phyloP scores from a whole-genome alignment of 257 asterid genomes.

The Cynanchum wilfordii region DNA sequence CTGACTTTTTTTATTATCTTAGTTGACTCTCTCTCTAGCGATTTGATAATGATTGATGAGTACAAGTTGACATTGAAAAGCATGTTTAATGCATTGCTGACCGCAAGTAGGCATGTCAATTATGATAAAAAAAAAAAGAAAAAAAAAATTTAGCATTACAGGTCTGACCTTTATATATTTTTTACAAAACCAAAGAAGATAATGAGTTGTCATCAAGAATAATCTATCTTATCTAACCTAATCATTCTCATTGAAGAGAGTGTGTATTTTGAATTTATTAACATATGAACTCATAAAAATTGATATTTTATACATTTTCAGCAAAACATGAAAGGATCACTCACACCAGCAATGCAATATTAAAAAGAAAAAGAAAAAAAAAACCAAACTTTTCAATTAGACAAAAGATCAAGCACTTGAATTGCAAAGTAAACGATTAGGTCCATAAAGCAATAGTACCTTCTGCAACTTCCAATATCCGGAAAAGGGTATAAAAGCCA shows the following conservation, averaged over 20 bases:
- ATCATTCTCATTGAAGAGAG: constrained; percentile 15
- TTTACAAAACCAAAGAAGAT: constrained; percentile 12
- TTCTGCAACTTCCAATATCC: constrained; percentile 35
- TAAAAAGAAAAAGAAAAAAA: not conserved
- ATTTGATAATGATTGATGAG: constrained; percentile 29
- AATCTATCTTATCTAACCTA: constrained; percentile 24
- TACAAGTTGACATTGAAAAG: constrained; percentile 9
- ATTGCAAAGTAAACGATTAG: not conserved
- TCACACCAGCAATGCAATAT: not conserved
- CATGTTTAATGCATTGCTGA: constrained; percentile 11
- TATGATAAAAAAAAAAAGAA: not conserved
- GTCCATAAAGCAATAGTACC: constrained; percentile 12
- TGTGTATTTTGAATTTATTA: constrained; percentile 39
- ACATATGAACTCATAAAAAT: not conserved
- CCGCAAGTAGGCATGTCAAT: constrained; percentile 19
- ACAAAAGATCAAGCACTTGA: constrained; percentile 24
- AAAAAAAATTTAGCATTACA: constrained; percentile 11
- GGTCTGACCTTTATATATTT: constrained; percentile 22
- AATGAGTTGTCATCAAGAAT: constrained; percentile 24
- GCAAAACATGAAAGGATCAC: constrained; percentile 2
- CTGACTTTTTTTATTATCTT: not conserved
- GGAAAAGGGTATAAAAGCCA: constrained; percentile 30
- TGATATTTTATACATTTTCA: not conserved
- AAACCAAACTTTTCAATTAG: constrained; percentile 11
- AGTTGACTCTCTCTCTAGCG: constrained; percentile 10